Conservation (phyloP, 257 asterid species). For the Euphrasia confusa region DNA sequence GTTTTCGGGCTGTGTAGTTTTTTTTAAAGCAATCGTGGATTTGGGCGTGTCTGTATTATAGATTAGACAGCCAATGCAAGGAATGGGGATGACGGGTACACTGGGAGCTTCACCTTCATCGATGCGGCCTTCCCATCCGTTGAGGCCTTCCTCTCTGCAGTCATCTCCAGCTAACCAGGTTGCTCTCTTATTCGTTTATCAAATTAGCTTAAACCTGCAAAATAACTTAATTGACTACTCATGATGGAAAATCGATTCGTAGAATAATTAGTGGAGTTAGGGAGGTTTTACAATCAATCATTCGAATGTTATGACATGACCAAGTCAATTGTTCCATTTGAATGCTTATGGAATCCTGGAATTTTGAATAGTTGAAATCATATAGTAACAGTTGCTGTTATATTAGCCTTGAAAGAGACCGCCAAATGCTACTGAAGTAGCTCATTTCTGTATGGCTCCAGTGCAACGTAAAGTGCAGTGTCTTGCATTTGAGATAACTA, state of each 20-base stretch:
- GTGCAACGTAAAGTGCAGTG: neutral
- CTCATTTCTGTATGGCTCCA: neutral
- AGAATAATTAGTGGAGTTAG: neutral
- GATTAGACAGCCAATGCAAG: constrained; percentile 69
- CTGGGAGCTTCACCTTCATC: constrained; percentile 51
- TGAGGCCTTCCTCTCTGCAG: constrained; percentile 61
- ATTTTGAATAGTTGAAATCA: neutral
- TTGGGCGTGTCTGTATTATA: constrained; percentile 21
- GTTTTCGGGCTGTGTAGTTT: neutral
- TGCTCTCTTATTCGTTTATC: constrained; percentile 21
- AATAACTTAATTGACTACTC: neutral
- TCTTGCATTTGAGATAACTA: neutral
- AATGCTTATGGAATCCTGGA: neutral
- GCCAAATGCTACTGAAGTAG: neutral
- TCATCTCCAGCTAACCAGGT: constrained; percentile 62
- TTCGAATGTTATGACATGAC: neutral
- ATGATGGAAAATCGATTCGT: no score
- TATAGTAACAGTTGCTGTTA: neutral
- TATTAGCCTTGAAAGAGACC: constrained; percentile 5
- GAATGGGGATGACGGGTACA: constrained; percentile 64
- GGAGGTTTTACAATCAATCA: neutral
- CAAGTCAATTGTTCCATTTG: neutral
- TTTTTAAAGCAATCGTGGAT: constrained; percentile 16
- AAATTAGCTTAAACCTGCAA: neutral
- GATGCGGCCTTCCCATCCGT: constrained; percentile 57